Evolutionary conservation across 441 rosid species (phyloP).

Genomic region (Erysimum cheiri): DNA sequence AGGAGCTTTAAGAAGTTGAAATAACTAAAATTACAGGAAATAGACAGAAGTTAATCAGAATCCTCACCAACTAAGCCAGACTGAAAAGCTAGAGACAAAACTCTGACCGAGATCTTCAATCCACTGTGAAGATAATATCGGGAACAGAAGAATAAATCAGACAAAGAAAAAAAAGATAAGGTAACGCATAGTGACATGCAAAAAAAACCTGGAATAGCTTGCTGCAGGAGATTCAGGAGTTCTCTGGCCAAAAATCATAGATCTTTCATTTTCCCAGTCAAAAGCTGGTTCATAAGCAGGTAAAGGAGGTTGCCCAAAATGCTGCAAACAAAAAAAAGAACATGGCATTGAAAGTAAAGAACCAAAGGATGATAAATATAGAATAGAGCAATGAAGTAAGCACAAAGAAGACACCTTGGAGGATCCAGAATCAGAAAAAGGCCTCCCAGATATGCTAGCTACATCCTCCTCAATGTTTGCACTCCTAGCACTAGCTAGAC

Average conservation of each 20-base stretch:
- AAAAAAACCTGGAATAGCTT: constrained; percentile 62
- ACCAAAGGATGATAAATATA: background rate
- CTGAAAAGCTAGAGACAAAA: constrained; percentile 84
- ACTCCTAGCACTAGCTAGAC: constrained; percentile 78
- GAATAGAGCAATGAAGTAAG: background rate
- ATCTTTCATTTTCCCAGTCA: constrained; percentile 99
- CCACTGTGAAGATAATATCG: constrained; percentile 58
- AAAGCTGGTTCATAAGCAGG: constrained; percentile 99
- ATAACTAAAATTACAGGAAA: constrained; percentile 9
- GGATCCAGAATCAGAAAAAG: constrained; percentile 60
- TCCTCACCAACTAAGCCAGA: constrained; percentile 90
- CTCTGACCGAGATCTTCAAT: constrained; percentile 91
- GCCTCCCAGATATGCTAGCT: constrained; percentile 88
- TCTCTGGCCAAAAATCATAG: constrained; percentile 93
- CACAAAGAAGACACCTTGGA: constrained; percentile 58
- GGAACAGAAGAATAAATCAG: constrained; percentile 24
- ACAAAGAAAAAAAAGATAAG: background rate
- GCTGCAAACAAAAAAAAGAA: constrained; percentile 59
- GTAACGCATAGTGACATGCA: constrained; percentile 5
- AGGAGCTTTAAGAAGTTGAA: constrained; percentile 8
- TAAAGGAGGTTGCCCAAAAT: constrained; percentile 91
- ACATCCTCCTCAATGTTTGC: constrained; percentile 70
- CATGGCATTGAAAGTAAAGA: constrained; percentile 20
- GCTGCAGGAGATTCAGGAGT: constrained; percentile 76
- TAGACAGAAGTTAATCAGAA: constrained; percentile 20